A percentile compares a stretch with the other conserved stretches of the same genome.
Conservation (phyloP, 1,139 yeast genomes). For the Pichia sp. region DNA sequence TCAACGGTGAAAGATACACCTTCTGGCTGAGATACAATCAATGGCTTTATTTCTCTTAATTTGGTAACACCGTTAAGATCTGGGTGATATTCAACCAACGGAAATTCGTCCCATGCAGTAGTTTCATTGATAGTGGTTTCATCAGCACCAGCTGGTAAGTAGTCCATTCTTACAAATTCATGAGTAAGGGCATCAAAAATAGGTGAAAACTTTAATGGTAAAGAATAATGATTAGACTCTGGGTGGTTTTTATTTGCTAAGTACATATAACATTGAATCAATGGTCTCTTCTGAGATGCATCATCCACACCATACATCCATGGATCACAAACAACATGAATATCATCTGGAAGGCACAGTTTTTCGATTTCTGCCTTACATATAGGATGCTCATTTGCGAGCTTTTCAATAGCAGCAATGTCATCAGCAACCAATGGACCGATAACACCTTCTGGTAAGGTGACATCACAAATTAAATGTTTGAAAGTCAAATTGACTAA, state of each 20-base stretch:
- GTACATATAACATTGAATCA: conserved; percentile 74
- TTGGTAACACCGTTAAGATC: conserved; percentile 55
- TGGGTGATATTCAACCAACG: conserved; percentile 65
- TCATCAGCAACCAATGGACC: conserved; percentile 77
- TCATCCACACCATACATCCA: conserved; percentile 88
- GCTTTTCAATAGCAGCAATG: conserved; percentile 46
- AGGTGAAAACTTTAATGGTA: conserved; percentile 77
- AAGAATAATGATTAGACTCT: conserved; percentile 79
- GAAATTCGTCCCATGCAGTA: conserved; percentile 51
- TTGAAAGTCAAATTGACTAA: conserved; percentile 61
- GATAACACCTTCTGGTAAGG: conserved; percentile 55
- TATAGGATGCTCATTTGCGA: conserved; percentile 47
- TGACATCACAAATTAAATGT: conserved; percentile 52
- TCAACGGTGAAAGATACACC: conserved; percentile 70
- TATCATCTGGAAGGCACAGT: conserved; percentile 49
- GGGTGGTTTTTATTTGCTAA: conserved; percentile 62
- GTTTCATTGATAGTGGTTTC: conserved; percentile 46
- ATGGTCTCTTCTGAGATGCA: conserved; percentile 49
- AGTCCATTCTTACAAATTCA: conserved; percentile 70
- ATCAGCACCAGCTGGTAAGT: conserved; percentile 65
- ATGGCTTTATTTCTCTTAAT: conserved; percentile 63
- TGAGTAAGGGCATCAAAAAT: conserved; percentile 63
- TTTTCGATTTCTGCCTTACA: conserved; percentile 58
- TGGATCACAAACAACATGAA: conserved; percentile 60
- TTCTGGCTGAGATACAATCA: conserved; percentile 72